Evolutionary conservation across 768 basidiomycete species (phyloP).

Genomic region (Tremella yokohamensis): DNA sequence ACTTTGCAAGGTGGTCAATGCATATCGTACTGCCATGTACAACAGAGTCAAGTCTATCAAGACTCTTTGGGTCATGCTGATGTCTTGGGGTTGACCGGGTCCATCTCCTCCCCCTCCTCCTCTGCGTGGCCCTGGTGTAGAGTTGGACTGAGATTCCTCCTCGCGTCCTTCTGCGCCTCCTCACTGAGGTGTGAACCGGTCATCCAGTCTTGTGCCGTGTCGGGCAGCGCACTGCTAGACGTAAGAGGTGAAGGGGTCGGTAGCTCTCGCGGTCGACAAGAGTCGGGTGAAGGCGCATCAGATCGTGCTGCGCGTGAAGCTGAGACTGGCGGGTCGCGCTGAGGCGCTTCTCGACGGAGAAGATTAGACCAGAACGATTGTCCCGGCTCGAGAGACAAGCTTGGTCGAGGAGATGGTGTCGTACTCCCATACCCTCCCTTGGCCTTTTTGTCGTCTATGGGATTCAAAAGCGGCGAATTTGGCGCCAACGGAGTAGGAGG

Average conservation of each 20-base stretch:
- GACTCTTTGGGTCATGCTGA: no score
- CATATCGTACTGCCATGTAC: no score
- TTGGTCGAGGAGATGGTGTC: not conserved
- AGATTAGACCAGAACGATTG: conserved; percentile 1
- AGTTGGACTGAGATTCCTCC: conserved; percentile 23
- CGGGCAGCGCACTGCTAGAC: no score
- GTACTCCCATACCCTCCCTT: not conserved
- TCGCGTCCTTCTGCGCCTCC: conserved; percentile 15
- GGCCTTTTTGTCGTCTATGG: not conserved
- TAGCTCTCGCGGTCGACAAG: not conserved
- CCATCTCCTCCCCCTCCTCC: no score
- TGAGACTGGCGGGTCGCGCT: not conserved
- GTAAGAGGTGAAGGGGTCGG: not conserved
- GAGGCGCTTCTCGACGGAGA: not conserved
- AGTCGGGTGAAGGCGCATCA: conserved; percentile 11
- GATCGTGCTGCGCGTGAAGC: conserved; percentile 4
- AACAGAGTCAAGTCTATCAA: no score
- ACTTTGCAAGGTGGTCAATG: no score
- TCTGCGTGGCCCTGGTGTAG: not conserved
- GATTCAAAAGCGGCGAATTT: conserved; percentile 1
- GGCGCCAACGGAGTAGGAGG: not conserved
- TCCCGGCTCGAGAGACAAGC: not conserved
- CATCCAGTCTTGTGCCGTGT: not conserved
- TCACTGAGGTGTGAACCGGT: conserved; percentile 16
- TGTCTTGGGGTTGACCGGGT: no score